phyloP scores from a whole-genome alignment of 2,329 filamentous ascomycete species.

The Coleophoma cylindrospora region DNA sequence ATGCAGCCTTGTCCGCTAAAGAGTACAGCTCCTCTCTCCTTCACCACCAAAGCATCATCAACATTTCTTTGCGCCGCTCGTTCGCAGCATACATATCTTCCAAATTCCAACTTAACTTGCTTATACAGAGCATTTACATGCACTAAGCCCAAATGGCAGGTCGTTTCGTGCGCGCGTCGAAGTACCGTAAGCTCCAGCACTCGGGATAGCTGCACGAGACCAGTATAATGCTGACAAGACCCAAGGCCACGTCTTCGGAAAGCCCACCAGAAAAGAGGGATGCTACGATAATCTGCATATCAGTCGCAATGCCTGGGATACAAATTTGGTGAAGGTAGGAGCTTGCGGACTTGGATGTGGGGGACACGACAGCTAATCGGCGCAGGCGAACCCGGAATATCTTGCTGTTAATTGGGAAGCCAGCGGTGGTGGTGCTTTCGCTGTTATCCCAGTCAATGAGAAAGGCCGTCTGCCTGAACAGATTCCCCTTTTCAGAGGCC shows the following conservation, averaged over 20 bases:
- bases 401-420: conserved; percentile 98
- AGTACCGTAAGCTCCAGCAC: conserved; percentile 54
- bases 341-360: background rate
- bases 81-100: conserved; percentile 7
- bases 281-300: conserved; percentile 98
- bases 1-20: no score
- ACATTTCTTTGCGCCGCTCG: conserved; percentile 1
- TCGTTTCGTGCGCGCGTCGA: conserved; percentile 68
- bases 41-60: conserved; percentile 1
- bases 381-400: conserved; percentile 88
- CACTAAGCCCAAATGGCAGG: conserved; percentile 51
- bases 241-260: conserved; percentile 90
- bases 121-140: background rate
- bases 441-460: conserved; percentile 88
- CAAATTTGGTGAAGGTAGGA: conserved; percentile 88
- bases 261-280: conserved; percentile 91
- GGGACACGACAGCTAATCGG: conserved; percentile 14
- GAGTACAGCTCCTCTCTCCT: background rate
- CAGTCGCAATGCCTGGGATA: conserved; percentile 98
- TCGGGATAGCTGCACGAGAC: conserved; percentile 14
- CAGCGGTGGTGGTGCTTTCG: conserved; percentile 92
- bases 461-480: conserved; percentile 86
- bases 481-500: conserved; percentile 91
- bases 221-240: conserved; percentile 12
- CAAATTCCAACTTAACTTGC: conserved; percentile 1